Percentiles rank a stretch among this genome's conserved stretches.
These are phyloP conservation scores for Zygosaccharomyces bailii DNA, from an alignment of 805 yeast species.

Conservation along the genomic window DNA sequence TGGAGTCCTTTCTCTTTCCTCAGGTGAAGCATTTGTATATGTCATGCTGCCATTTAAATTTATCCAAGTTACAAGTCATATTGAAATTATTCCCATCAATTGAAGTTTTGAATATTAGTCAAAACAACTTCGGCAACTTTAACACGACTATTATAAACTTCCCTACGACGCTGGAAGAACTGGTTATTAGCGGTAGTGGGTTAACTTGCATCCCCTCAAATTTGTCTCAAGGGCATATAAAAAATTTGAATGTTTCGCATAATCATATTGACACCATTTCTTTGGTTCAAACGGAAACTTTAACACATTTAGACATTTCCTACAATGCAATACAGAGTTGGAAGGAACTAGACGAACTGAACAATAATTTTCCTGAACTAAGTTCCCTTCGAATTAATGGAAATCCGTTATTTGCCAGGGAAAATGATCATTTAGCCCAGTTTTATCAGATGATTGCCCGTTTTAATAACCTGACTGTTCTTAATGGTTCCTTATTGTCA, in stretches of 20 bases:
- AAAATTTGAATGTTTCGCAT: constrained; percentile 14
- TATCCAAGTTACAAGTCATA: constrained; percentile 10
- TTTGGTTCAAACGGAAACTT: constrained; percentile 28
- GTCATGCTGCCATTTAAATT: constrained; percentile 22
- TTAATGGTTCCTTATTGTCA: constrained; percentile 58
- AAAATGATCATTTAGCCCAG: constrained; percentile 19
- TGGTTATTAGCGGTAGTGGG: constrained; percentile 23
- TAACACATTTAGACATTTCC: constrained; percentile 47
- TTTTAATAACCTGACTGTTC: constrained; percentile 35
- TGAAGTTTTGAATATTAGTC: constrained; percentile 26
- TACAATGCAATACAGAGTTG: constrained; percentile 47
- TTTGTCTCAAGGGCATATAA: constrained; percentile 5
- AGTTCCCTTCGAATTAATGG: constrained; percentile 45
- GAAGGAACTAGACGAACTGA: constrained; percentile 47
- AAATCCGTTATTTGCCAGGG: constrained; percentile 47
- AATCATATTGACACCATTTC: constrained; percentile 10
- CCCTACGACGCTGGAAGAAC: constrained; percentile 16
- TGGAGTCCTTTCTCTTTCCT: constrained; percentile 3
- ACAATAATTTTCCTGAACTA: constrained; percentile 41
- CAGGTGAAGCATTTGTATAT: constrained; percentile 24
- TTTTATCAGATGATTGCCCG: constrained; percentile 46
- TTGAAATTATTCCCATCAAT: constrained; percentile 39
- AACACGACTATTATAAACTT: constrained; percentile 1
- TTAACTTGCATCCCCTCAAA: constrained; percentile 17
- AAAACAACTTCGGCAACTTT: constrained; percentile 21